Evolutionary conservation across 257 asterid species (phyloP), one percentile per base, ranked within the genome.

Genomic region (Nicotiana obtusifolia): DNA sequence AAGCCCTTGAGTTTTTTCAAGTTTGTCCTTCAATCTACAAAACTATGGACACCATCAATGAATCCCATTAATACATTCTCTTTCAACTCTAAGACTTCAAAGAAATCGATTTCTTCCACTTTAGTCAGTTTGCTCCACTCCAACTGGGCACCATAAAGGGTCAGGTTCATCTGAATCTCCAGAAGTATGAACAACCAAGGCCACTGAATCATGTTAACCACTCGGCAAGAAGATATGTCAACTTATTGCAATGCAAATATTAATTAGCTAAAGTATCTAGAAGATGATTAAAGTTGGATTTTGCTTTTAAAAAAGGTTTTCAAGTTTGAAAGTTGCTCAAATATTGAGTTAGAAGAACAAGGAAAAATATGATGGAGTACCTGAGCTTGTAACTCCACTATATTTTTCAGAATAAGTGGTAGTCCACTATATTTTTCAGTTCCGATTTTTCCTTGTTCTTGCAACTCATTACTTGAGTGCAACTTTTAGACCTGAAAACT

Each of bases 301-400:
- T 52, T 52, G 19, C 57, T 52, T 52, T 11, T 11, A 52, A 52
- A 52, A 15, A 57, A 79, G 67, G 26, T 52, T 85, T 80, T 83
- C 13, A 78, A 84, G 1, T 30, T 80, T 11, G 64, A 57, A 10
- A 44, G 37, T 1, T 87, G 84, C 54, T 87, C 90, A 41, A 41
- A 41, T 3, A 1, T 14, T 4, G 87, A 87, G 41, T 54, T 85
- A 26, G 76, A 81, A 16, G 64, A 10, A 66, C 44, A 22, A 61
- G 90, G 87, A 47, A 44, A 13, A 81, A 66, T 85, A 87, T 41
- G 15, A 22, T 1, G 87, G 87, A n/a, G 75, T 87, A 5, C 90
- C 88, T 41, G 49, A 41, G 13, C 13, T 41, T 2, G 49, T 41
- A 41, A 41, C 49, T 41, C 49, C 49, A 9, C 49, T 41, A 41